Evolutionary conservation across 2,329 filamentous ascomycete species (phyloP).

Genomic region (Colletotrichum siamense): DNA sequence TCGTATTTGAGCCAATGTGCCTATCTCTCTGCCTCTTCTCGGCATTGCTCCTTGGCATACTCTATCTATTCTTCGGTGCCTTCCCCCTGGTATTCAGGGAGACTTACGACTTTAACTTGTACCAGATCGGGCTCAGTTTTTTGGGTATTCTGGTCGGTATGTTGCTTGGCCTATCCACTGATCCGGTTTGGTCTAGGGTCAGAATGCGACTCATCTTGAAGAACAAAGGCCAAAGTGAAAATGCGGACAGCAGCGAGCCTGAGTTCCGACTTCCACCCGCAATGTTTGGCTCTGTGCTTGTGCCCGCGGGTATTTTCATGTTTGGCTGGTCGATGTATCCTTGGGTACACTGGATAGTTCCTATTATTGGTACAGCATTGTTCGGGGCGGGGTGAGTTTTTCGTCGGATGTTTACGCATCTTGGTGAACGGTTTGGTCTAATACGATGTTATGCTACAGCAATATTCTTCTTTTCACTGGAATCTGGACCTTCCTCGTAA

Average conservation of each 20-base stretch:
- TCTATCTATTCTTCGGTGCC: slow-evolving; percentile 92
- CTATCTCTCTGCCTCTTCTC: slow-evolving; percentile 82
- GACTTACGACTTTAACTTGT: slow-evolving; percentile 78
- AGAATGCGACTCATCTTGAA: slow-evolving; percentile 62
- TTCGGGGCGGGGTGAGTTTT: slow-evolving; percentile 77
- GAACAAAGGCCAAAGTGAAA: slow-evolving; percentile 55
- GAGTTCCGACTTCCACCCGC: slow-evolving; percentile 84
- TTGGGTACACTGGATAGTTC: slow-evolving; percentile 76
- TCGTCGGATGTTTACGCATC: no score
- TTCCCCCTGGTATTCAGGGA: slow-evolving; percentile 80
- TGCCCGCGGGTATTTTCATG: slow-evolving; percentile 83
- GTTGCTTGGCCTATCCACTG: slow-evolving; percentile 63
- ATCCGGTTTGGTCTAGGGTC: slow-evolving; percentile 70
- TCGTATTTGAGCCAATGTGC: slow-evolving; percentile 85
- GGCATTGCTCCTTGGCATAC: slow-evolving; percentile 82
- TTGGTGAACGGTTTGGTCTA: no score
- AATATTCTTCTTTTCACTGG: slow-evolving; percentile 81
- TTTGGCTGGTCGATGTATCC: slow-evolving; percentile 87
- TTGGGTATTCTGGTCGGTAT: slow-evolving; percentile 74
- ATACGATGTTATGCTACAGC: slow-evolving; percentile 51
- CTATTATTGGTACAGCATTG: slow-evolving; percentile 75
- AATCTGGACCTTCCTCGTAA: slow-evolving; percentile 86
- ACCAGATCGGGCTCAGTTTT: slow-evolving; percentile 82
- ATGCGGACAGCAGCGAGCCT: slow-evolving; percentile 72
- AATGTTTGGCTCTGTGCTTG: slow-evolving; percentile 76